Conservation (phyloP, 176 grass and related monocot genomes). For the Themeda triandra region DNA sequence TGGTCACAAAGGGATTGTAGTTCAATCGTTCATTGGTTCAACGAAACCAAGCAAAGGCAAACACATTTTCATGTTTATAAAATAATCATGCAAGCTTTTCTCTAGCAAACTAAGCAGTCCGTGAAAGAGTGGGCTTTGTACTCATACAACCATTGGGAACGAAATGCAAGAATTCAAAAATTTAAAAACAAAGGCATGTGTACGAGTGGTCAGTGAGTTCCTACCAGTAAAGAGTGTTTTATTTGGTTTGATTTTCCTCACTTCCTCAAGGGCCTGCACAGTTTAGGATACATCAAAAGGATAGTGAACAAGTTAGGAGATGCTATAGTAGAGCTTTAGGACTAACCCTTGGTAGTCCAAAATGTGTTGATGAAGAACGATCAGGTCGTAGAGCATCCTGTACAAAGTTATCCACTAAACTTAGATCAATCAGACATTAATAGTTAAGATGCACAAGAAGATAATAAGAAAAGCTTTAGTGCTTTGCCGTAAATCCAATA, state of each 20-base stretch:
- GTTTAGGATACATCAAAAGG: conserved; percentile 30
- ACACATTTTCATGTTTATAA: conserved; percentile 4
- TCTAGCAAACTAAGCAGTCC: conserved; percentile 13
- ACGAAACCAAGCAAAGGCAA: background rate
- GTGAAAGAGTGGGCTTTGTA: background rate
- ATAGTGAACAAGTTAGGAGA: background rate
- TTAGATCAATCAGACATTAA: background rate
- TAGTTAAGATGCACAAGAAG: background rate
- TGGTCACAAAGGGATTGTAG: background rate
- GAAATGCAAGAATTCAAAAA: conserved; percentile 4
- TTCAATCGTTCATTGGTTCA: conserved; percentile 4
- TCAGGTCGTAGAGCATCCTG: conserved; percentile 93
- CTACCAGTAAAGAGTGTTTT: conserved; percentile 93
- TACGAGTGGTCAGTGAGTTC: conserved; percentile 9
- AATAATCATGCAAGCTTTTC: background rate
- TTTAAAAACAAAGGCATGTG: background rate
- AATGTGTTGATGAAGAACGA: conserved; percentile 90
- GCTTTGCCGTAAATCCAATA: conserved; percentile 12
- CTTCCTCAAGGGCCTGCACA: conserved; percentile 77
- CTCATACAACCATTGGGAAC: background rate
- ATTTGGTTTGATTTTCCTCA: conserved; percentile 90
- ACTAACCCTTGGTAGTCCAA: conserved; percentile 80
- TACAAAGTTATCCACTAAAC: conserved; percentile 27
- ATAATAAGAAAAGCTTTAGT: conserved; percentile 23
- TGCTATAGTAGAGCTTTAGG: background rate